Evolutionary conservation across 192 early-diverging fungal species (phyloP), one percentile per base, ranked within the genome.

Genomic region (Martensiomyces pterosporus): DNA sequence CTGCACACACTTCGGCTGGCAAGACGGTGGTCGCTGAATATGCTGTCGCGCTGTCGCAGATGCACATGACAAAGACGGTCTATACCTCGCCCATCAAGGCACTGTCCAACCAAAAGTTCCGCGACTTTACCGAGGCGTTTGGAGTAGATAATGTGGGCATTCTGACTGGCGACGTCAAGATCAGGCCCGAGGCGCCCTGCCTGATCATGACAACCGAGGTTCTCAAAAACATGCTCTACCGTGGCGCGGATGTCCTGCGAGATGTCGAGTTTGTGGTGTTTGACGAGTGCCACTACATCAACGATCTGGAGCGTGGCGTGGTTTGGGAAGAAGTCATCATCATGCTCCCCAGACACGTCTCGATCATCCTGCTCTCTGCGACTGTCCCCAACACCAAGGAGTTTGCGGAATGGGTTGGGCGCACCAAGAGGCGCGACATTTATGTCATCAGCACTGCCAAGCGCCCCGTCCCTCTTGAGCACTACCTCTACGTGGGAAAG

Each of bases 301-400:
- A 97, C 57, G 93, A 99, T 63, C 48, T 85, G 8, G 96, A 92
- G 79, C 80, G 81, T 49, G 96, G 96, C 43, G 94, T 99, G 1
- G 96, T 99, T 2, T 99, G 96, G 96, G 96, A 99, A 73, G 96
- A 99, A 67, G 93, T 97, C 22, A 99, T 99, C 49, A 97, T 97
- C 55, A 96, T 99, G 94, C 75, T 99, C 9, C 96, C 96, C 3
- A 80, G 86, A 0, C 94, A 99, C 70, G 85, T 99, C 2, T 93
- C 77, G 12, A 70, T 99, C n/a, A 93, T 99, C 50, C 66, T 99
- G 36, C 73, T 99, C 24, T 96, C 93, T 12, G 96, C 96, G 0
- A 99, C 96, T 10, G 92, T 99, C 4, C 94, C 96, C 25, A 99
- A 99, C 67, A 94, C 94, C 3, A 83, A 82, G 58, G 96, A 99